Base-by-base conservation (phyloP, 2,329 filamentous ascomycete species). In the Aspergillus novoparasiticus region DNA sequence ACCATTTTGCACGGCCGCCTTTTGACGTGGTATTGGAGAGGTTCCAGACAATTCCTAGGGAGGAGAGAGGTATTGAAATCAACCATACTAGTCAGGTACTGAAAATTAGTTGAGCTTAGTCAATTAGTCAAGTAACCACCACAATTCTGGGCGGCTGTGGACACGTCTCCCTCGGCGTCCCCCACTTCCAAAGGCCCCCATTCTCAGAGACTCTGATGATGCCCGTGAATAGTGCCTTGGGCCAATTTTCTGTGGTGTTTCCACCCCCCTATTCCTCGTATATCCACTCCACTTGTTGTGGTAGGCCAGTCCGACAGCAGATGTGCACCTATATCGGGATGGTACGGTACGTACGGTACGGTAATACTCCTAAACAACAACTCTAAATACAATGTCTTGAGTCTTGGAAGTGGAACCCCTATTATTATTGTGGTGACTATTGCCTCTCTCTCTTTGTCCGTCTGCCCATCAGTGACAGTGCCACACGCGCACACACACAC, bases 371-470 rank as follows among this genome's bases (percentile, higher is more conserved):
- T 43, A 45, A 54, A 41, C 16, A 56, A 46, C 28, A 60, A 55
- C 32, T 54, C 30, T 36, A 43, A 60, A 50, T 54, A 50, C 51
- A 55, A 21, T 66, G 62, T 64, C 54, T 63, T 59, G 50, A 60
- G 63, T 56, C 61, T 60, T 45, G 46, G n/a, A 23, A 55, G 64
- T 66, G 64, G 64, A 61, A 39, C 64, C 62, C 60, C 60, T 50
- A 26, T 19, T 46, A 60, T 56, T 48, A 60, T 56, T 61, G 19
- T 60, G 23, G 34, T 43, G n/a, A 59, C 60, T 61, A 57, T 62
- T 65, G 51, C 61, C 58, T 57, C 51, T 57, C 60, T 58, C 58
- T 60, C 32, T 60, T n/a, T 34, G 48, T 54, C 43, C 43, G 50
- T 61, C 59, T 45, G 54, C 59, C 54, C 53, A 57, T 57, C 53